Evolutionary conservation across 2,329 filamentous ascomycete species (phyloP), one percentile per base, ranked within the genome.

Genomic region (Penicillium sp.): DNA sequence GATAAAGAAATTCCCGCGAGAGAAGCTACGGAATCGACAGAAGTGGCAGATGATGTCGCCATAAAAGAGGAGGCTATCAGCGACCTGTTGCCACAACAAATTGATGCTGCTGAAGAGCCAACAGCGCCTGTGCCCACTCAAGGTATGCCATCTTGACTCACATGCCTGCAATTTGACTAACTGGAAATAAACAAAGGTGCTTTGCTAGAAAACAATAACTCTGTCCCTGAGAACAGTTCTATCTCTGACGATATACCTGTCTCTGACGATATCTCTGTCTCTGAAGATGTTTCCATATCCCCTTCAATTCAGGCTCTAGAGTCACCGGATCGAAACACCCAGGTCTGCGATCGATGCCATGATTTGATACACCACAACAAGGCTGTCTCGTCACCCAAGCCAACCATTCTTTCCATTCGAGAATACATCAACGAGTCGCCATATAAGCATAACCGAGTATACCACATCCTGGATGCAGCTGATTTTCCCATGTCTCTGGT

Each of bases 401-500:
- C 95, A 0, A 88, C 88, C 1, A 83, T 97, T 61, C 84, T 92
- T 44, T 88, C 91, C 2, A 87, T 99, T 52, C 86, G 88, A 63
- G 88, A 92, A 61, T 96, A 92, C 16, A 89, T 99, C 52, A 83
- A 88, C 53, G 91, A 96, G 74, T 96, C 93, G 1, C 93, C 93
- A 0, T 88, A 96, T 76, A 90, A 90, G 71, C 85, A 90, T 71
- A 98, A 99, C 69, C 91, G 97, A 75, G 88, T 99, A 60, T 99
- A 98, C 72, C 95, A 99, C 75, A 83, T 99, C 26, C 80, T 99
- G 23, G 95, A 99, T 70, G 93, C 95, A 3, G 95, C 93, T 59
- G 95, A 99, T 75, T 98, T 99, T 63, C 95, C 95, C 21, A 90
- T 99, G 85, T 97, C 95, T 1, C 77, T 99, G 14, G 81, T 98